Evolutionary conservation across 75 land plant species (phyloP).

Genomic region (Cryptomeria japonica): DNA sequence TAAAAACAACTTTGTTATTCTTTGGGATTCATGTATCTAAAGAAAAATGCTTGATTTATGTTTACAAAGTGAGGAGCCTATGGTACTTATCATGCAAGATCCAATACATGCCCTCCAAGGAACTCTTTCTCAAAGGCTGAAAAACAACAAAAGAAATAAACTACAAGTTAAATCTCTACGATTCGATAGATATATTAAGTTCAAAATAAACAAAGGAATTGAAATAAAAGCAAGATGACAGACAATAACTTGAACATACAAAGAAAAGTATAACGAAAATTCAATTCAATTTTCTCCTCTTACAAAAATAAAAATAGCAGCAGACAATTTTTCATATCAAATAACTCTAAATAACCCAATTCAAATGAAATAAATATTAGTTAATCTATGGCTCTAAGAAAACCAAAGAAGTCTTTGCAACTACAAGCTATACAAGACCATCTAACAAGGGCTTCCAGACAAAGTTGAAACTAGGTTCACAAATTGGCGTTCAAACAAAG

Average conservation of each 20-base stretch:
- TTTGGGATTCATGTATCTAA: not conserved
- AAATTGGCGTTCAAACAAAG: not conserved
- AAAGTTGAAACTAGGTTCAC: not conserved
- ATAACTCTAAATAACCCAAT: not conserved
- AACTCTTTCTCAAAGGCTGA: slow-evolving; percentile 2
- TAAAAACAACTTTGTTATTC: not conserved
- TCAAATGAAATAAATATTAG: not conserved
- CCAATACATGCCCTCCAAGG: not conserved
- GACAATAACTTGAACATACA: not conserved
- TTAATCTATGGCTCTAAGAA: not conserved
- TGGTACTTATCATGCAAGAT: not conserved
- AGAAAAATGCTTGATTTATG: not conserved
- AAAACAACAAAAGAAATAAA: not conserved
- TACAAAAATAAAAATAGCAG: not conserved
- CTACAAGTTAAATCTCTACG: not conserved
- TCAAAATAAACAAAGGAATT: too few relatives aligned
- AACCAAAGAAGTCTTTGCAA: not conserved
- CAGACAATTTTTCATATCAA: not conserved
- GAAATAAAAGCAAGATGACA: not conserved
- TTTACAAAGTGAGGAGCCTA: not conserved
- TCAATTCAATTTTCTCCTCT: too few relatives aligned
- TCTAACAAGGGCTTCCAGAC: not conserved
- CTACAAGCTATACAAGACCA: not conserved
- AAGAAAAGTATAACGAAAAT: not conserved
- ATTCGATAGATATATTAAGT: too few relatives aligned